Evolutionary conservation across 345 rosid genomes (phyloP).

Genomic region (Bretschneidera sinensis): DNA sequence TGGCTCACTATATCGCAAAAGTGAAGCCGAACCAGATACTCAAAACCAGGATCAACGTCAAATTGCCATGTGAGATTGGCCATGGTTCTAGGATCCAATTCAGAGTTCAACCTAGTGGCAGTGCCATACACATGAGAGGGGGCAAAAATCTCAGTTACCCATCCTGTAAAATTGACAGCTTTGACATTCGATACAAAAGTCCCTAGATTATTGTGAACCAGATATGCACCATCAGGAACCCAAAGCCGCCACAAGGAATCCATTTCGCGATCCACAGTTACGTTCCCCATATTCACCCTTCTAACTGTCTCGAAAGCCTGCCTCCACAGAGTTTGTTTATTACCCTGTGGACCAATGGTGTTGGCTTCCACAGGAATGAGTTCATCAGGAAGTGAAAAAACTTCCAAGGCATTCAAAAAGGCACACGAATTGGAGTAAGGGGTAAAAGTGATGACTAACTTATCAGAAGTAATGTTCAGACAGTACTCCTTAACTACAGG

Average conservation of each 20-base stretch:
- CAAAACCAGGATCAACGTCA: conserved; percentile 56
- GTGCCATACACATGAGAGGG: conserved; percentile 74
- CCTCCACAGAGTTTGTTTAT: conserved; percentile 21
- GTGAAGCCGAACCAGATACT: conserved; percentile 70
- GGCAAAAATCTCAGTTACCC: conserved; percentile 42
- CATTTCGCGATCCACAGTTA: conserved; percentile 36
- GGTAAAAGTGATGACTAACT: conserved; percentile 41
- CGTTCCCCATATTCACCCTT: conserved; percentile 84
- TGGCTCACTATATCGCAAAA: conserved; percentile 53
- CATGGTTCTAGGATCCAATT: conserved; percentile 6
- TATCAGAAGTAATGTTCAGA: conserved; percentile 39
- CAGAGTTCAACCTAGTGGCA: conserved; percentile 46
- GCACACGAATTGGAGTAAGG: conserved; percentile 51
- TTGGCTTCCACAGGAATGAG: conserved; percentile 46
- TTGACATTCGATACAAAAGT: conserved; percentile 24
- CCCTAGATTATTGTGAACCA: conserved; percentile 29
- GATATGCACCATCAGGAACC: conserved; percentile 53
- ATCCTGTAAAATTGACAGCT: conserved; percentile 45
- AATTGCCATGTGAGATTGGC: conserved; percentile 75
- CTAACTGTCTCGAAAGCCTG: conserved; percentile 64
- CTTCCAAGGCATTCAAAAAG: conserved; percentile 72
- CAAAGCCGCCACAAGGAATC: conserved; percentile 76
- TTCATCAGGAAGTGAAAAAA: conserved; percentile 53
- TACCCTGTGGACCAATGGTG: conserved; percentile 20
- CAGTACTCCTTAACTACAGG: conserved; percentile 53